These are phyloP conservation scores for Trichoderma koningii DNA, from an alignment of 2,329 filamentous ascomycete species.

Conservation along the genomic window DNA sequence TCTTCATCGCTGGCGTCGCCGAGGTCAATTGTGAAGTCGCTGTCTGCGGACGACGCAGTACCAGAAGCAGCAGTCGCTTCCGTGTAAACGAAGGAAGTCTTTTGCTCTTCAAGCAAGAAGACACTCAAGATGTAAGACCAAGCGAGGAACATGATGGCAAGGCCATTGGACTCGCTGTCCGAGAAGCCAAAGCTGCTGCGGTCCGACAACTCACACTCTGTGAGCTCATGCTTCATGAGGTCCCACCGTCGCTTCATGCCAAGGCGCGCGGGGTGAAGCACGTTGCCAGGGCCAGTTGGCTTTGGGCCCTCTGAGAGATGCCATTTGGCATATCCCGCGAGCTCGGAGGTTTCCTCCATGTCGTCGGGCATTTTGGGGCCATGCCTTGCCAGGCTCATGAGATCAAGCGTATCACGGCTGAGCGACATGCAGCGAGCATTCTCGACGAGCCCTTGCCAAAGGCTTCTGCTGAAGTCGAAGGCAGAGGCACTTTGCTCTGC, in stretches of 20 bases:
- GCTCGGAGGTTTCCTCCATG: constrained; percentile 7
- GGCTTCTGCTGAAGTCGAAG: neutral
- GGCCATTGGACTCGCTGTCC: constrained; percentile 18
- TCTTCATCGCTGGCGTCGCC: constrained; percentile 18
- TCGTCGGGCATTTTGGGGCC: constrained; percentile 20
- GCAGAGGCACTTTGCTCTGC: neutral
- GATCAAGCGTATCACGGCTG: neutral
- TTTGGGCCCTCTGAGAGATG: neutral
- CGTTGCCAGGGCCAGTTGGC: neutral
- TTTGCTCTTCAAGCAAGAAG: constrained; percentile 17
- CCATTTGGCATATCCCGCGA: constrained; percentile 14
- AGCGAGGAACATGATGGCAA: constrained; percentile 19
- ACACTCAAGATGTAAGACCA: constrained; percentile 21
- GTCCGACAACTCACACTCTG: constrained; percentile 11
- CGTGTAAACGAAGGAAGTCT: neutral
- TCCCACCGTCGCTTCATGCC: constrained; percentile 8
- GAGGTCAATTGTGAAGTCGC: constrained; percentile 9
- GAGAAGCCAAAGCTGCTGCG: constrained; percentile 3
- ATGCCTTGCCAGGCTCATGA: neutral
- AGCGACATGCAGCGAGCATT: constrained; percentile 1
- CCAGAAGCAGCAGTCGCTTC: neutral
- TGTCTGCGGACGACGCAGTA: neutral
- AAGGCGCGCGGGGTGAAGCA: neutral
- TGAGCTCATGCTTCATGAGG: constrained; percentile 9
- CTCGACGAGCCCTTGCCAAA: neutral